A percentile compares a stretch with the other conserved stretches of the same genome.
phyloP scores from a whole-genome alignment of 441 rosid species.

The Brassica balearica region DNA sequence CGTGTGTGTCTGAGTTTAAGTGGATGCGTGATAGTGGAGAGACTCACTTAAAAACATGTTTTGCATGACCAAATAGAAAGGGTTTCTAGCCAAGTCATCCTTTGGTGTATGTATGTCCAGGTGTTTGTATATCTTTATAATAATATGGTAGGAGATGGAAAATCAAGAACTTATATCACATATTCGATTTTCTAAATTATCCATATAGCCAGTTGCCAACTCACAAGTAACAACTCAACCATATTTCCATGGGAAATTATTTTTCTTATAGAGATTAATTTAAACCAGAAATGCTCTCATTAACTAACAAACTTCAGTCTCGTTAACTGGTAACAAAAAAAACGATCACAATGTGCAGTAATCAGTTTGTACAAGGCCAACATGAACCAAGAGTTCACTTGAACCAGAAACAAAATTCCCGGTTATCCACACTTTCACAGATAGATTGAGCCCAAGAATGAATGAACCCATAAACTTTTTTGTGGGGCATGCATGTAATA shows the following conservation, averaged over 20 bases:
- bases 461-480: not conserved
- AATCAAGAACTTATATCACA: not conserved
- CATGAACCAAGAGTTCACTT: not conserved
- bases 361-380: not conserved
- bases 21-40: slow-evolving; percentile 25
- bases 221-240: not conserved
- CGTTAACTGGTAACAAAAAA: not conserved
- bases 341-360: not conserved
- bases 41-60: slow-evolving; percentile 25
- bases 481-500: slow-evolving; percentile 6
- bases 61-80: slow-evolving; percentile 17
- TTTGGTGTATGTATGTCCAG: slow-evolving; percentile 10
- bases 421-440: not conserved
- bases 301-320: too few species aligned
- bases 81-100: slow-evolving; percentile 9
- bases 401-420: not conserved
- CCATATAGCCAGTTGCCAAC: slow-evolving; percentile 14
- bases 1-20: slow-evolving; percentile 14
- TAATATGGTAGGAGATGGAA: not conserved
- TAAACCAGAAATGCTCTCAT: too few species aligned
- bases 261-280: too few species aligned
- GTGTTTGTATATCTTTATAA: slow-evolving; percentile 6
- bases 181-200: slow-evolving; percentile 4
- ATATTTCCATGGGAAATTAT: too few species aligned
- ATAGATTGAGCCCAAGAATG: not conserved